phyloP scores from a whole-genome alignment of 2,329 filamentous ascomycete species.

The Nannizziopsis arthrosporioides region DNA sequence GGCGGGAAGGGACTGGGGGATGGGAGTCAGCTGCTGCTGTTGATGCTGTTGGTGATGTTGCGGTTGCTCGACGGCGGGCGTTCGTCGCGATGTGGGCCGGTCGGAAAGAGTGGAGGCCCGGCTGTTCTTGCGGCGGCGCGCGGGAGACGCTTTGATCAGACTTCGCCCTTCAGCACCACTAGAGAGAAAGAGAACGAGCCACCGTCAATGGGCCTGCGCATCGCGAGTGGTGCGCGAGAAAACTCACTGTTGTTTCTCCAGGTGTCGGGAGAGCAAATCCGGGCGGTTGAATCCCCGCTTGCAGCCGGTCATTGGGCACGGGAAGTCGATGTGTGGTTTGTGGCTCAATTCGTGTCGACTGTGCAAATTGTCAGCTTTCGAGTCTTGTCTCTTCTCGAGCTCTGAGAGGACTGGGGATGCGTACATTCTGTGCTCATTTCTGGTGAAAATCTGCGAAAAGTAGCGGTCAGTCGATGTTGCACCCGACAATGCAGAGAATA shows the following conservation, averaged over 20 bases:
- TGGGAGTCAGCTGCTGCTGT: conserved; percentile 3
- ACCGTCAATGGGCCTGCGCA: not conserved
- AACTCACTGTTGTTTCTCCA: conserved; percentile 41
- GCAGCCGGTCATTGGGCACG: conserved; percentile 35
- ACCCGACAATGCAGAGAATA: not conserved
- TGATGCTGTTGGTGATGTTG: no score
- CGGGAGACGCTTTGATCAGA: conserved; percentile 5
- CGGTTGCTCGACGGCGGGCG: not conserved
- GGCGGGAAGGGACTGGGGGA: conserved; percentile 1
- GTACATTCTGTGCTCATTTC: conserved; percentile 39
- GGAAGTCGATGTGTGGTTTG: conserved; percentile 37
- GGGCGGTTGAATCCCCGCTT: conserved; percentile 39
- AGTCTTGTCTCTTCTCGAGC: not conserved
- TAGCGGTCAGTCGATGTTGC: not conserved
- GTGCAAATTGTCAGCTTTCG: conserved; percentile 1
- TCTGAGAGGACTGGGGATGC: not conserved
- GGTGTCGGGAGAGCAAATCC: conserved; percentile 38
- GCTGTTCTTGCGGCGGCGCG: conserved; percentile 11
- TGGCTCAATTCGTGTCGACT: conserved; percentile 42
- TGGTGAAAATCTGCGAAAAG: conserved; percentile 36
- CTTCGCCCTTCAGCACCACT: conserved; percentile 5
- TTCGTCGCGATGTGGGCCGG: not conserved
- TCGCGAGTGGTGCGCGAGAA: not conserved
- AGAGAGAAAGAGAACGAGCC: not conserved
- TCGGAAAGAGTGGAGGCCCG: conserved; percentile 9